Evolutionary conservation across 2,329 filamentous ascomycete genomes (phyloP), one percentile per base, ranked within the genome.

Genomic region (Ophidiomyces ophidiicola): DNA sequence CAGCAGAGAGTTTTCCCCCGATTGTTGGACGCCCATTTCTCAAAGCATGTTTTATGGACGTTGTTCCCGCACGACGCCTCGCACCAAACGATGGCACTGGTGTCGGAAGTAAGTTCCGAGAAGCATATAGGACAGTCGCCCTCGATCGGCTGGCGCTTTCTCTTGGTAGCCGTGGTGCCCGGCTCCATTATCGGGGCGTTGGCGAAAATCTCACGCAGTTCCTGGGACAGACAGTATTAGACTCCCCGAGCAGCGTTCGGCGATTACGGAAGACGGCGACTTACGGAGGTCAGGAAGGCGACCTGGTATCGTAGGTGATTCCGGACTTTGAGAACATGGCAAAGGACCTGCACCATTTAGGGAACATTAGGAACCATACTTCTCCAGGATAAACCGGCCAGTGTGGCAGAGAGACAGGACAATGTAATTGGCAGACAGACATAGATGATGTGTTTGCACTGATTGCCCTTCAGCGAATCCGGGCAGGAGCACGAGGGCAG

Each of bases 61-160:
- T 78, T 78, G 54, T 78, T 76, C 12, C 74, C 75, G 47, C 76
- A 80, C 2, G 69, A 63, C 0, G 68, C 67, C 49, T 69, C 69
- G 56, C 76, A 79, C 65, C 72, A 79, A 6, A 73, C 56, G 5
- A 68, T 64, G 3, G 68, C 61, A 41, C 69, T 59, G 7, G 61
- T 61, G 2, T 52, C 53, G 1, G 63, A 52, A 18, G 68, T 61
- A 37, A 75, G 67, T 36, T 72, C 68, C 58, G 68, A 70, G 51
- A 71, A 74, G 54, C 76, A 79, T 45, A 79, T 73, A 0, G 74
- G 72, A 48, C 76, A 80, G 44, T 78, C 72, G 15, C 72, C 75
- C 36, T 76, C 71, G 23, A 77, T 55, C 1, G 70, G 60, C 49
- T 76, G 78, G 42, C 73, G 69, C 12, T 70, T 70, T 12, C 68